phyloP scores from a whole-genome alignment of 495 filamentous ascomycete genomes.

The Letharia columbiana region DNA sequence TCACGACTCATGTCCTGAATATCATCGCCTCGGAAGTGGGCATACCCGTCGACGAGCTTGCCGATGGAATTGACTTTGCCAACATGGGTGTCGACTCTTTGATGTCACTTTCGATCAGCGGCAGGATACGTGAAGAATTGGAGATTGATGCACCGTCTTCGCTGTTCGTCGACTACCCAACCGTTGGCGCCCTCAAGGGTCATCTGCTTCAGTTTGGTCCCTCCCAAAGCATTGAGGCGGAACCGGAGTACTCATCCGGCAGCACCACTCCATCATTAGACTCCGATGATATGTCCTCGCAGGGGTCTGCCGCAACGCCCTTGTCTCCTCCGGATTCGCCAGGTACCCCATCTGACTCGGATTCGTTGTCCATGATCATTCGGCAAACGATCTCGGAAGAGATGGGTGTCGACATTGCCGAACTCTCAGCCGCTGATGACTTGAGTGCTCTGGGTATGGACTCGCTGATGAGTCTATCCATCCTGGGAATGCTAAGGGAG shows the following conservation, averaged over 20 bases:
- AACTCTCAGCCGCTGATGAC: constrained; percentile 42
- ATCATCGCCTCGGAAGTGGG: constrained; percentile 62
- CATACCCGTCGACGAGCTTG: constrained; percentile 52
- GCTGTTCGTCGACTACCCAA: constrained; percentile 51
- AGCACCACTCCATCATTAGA: constrained; percentile 29
- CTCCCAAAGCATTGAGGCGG: constrained; percentile 27
- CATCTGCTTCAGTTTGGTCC: constrained; percentile 44
- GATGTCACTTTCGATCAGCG: constrained; percentile 41
- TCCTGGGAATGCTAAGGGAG: constrained; percentile 47
- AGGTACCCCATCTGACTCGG: constrained; percentile 13
- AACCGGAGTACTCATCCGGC: constrained; percentile 31
- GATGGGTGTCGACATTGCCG: constrained; percentile 57
- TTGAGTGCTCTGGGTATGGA: constrained; percentile 45
- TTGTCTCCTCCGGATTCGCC: constrained; percentile 19
- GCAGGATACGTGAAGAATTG: constrained; percentile 43
- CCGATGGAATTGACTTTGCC: constrained; percentile 41
- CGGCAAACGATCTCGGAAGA: constrained; percentile 34
- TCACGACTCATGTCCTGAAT: constrained; percentile 41
- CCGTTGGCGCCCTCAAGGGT: constrained; percentile 53
- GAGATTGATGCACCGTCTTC: constrained; percentile 44
- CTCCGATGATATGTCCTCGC: constrained; percentile 29
- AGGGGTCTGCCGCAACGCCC: constrained; percentile 14
- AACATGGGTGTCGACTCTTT: constrained; percentile 49
- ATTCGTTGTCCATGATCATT: constrained; percentile 21
- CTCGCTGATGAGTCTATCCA: constrained; percentile 44